Percentiles rank a stretch among this genome's conserved stretches.
These are phyloP conservation scores for Syzygium aromaticum DNA, from an alignment of 345 rosid species.

Conservation along the genomic window DNA sequence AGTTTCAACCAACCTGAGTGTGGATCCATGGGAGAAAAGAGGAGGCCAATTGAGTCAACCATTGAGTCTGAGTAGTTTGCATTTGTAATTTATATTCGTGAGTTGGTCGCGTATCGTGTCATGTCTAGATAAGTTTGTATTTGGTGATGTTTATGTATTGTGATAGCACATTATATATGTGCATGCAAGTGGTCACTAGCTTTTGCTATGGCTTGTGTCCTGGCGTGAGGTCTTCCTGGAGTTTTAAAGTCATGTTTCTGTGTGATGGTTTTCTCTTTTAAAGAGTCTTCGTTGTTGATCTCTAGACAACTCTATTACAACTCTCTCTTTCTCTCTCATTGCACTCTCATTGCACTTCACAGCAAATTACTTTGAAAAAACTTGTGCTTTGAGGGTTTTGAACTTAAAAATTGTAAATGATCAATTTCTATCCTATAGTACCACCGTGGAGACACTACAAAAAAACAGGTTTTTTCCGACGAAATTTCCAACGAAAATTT, in stretches of 20 bases:
- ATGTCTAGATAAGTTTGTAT: neutral
- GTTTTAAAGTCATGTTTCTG: neutral
- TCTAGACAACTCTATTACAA: neutral
- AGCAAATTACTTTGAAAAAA: no score
- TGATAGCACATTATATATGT: neutral
- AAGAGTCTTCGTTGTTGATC: neutral
- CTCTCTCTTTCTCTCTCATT: neutral
- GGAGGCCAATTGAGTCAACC: neutral
- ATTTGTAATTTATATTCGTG: neutral
- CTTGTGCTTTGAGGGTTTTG: no score
- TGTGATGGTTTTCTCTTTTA: neutral
- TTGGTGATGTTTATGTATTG: neutral
- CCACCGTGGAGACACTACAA: no score
- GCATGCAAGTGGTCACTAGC: neutral
- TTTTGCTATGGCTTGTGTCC: neutral
- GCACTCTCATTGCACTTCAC: no score
- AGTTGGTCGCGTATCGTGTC: neutral
- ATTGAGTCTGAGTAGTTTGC: neutral
- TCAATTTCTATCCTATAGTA: no score
- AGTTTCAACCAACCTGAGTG: no score
- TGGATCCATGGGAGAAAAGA: neutral
- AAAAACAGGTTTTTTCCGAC: no score
- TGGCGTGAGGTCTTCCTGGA: neutral
- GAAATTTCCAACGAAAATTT: no score
- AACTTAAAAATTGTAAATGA: no score